Conservation (phyloP, 345 rosid genomes). For the Anastatica hierochuntica region DNA sequence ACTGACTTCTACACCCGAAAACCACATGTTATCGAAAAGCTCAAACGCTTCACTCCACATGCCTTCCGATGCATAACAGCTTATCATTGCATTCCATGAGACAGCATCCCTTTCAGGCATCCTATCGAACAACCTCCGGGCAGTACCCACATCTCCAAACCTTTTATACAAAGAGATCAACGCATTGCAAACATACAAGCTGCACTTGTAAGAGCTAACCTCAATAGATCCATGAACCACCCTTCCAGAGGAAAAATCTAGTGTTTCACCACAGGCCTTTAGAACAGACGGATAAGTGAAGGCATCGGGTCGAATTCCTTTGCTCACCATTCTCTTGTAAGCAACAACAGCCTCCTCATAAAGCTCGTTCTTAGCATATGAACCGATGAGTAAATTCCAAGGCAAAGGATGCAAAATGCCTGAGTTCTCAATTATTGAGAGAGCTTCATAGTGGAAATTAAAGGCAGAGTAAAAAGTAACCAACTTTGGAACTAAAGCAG, state of each 20-base stretch:
- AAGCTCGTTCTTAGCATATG: constrained; percentile 36
- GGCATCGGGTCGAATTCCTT: constrained; percentile 46
- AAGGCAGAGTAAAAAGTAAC: constrained; percentile 49
- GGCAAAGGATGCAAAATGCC: constrained; percentile 34
- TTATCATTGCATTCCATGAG: constrained; percentile 67
- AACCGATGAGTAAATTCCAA: constrained; percentile 63
- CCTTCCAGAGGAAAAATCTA: constrained; percentile 40
- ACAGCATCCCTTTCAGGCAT: constrained; percentile 60
- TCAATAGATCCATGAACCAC: constrained; percentile 41
- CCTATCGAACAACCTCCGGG: constrained; percentile 44
- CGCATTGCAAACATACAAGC: constrained; percentile 61
- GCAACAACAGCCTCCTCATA: constrained; percentile 35
- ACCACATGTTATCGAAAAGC: constrained; percentile 39
- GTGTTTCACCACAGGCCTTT: constrained; percentile 58
- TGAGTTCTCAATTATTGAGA: constrained; percentile 31
- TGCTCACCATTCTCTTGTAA: constrained; percentile 44
- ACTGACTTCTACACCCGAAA: constrained; percentile 33
- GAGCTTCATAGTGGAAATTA: constrained; percentile 35
- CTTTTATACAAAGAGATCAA: constrained; percentile 67
- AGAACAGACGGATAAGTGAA: constrained; percentile 73
- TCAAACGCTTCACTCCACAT: constrained; percentile 47
- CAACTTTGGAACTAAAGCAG: constrained; percentile 52
- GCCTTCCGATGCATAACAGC: constrained; percentile 48
- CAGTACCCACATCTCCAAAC: constrained; percentile 43
- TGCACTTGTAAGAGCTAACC: constrained; percentile 29